A percentile compares a stretch with the other conserved stretches of the same genome.
These are phyloP conservation scores for Retiboletus flavoniger DNA, from an alignment of 1,284 basidiomycete genomes.

Conservation along the genomic window DNA sequence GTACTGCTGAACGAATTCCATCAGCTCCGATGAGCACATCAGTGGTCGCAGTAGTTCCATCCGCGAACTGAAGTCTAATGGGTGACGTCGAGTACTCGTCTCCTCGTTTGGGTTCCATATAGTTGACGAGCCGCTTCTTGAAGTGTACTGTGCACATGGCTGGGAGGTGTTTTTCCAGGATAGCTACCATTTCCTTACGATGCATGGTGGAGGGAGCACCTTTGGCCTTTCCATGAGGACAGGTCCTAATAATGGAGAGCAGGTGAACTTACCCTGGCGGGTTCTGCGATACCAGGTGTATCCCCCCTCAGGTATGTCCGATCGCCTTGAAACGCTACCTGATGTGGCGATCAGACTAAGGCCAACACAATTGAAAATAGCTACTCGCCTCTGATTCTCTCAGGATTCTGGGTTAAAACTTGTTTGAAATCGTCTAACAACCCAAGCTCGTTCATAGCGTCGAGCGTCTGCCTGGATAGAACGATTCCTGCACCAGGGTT, in stretches of 20 bases:
- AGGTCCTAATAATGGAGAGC: background rate
- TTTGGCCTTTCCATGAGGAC: background rate
- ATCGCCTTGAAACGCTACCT: conserved; percentile 12
- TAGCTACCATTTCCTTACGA: conserved; percentile 24
- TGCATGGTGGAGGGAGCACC: conserved; percentile 19
- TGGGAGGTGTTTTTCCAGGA: conserved; percentile 22
- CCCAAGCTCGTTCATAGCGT: conserved; percentile 16
- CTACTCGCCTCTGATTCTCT: background rate
- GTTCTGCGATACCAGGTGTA: conserved; percentile 19
- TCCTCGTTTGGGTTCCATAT: conserved; percentile 1
- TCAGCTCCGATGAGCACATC: conserved; percentile 22
- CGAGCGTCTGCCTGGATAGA: conserved; percentile 10
- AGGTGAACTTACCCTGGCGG: no score
- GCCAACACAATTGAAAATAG: background rate
- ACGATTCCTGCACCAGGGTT: conserved; percentile 15
- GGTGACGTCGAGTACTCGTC: background rate
- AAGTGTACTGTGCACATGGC: conserved; percentile 18
- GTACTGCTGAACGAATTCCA: conserved; percentile 23
- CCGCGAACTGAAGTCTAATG: conserved; percentile 14
- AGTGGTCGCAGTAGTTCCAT: conserved; percentile 15
- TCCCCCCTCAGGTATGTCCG: conserved; percentile 23
- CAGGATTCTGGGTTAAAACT: background rate
- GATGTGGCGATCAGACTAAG: background rate
- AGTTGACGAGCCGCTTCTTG: conserved; percentile 18
- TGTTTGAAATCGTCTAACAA: conserved; percentile 6